phyloP scores from a whole-genome alignment of 306 rosid genomes.

The Rosa chinensis region DNA sequence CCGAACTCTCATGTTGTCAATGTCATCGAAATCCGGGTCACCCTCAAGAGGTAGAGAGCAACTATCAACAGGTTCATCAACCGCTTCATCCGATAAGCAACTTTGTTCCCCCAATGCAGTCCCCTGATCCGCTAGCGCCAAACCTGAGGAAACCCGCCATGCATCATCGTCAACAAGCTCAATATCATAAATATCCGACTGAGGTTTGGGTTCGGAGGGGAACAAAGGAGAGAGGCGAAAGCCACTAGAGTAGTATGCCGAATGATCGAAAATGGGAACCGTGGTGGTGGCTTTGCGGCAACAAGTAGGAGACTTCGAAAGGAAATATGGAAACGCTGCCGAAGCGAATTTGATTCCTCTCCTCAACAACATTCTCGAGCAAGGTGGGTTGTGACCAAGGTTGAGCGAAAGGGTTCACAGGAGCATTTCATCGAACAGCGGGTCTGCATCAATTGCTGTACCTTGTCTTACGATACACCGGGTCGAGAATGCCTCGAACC shows the following conservation, averaged over 20 bases:
- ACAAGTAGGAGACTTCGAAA: constrained; percentile 28
- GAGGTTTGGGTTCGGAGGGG: constrained; percentile 37
- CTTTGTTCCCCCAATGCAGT: constrained; percentile 18
- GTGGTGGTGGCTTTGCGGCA: constrained; percentile 34
- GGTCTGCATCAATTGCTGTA: constrained; percentile 3
- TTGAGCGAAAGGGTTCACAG: not conserved
- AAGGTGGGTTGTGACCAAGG: not conserved
- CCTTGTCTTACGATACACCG: not conserved
- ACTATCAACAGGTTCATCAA: constrained; percentile 33
- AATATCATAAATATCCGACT: constrained; percentile 42
- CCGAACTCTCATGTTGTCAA: constrained; percentile 70
- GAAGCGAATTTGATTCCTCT: constrained; percentile 32
- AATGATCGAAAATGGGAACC: constrained; percentile 12
- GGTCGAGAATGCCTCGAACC: too few species aligned
- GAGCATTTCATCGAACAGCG: constrained; percentile 33
- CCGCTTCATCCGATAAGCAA: constrained; percentile 27
- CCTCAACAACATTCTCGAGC: constrained; percentile 34
- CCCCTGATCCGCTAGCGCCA: constrained; percentile 60
- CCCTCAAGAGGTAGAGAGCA: constrained; percentile 28
- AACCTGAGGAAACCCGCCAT: constrained; percentile 65
- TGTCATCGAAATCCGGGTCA: constrained; percentile 65
- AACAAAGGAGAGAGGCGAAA: constrained; percentile 53
- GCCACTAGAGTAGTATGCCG: constrained; percentile 33
- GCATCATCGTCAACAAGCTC: constrained; percentile 70
- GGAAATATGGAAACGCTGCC: constrained; percentile 19